Base-by-base conservation (phyloP, 306 rosid genomes). In the Trichosanthes truncata region DNA sequence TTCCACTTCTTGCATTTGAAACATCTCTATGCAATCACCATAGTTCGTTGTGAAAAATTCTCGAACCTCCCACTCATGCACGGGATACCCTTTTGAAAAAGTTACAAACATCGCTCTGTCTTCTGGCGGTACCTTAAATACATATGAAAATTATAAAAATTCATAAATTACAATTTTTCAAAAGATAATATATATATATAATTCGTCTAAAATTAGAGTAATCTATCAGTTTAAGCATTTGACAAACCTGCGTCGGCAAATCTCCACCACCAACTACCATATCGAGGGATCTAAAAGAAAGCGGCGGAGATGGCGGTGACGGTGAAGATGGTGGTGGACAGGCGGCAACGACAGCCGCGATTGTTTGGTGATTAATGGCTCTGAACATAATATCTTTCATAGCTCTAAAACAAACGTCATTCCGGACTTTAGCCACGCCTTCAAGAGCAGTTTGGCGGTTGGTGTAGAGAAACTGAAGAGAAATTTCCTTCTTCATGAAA, bases 51-150 rank as follows among this genome's bases (percentile, higher is more conserved):
- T 76, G 26, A 94, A 73, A 43, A 89, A 89, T 11, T 92, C 88
- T 9, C 80, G 80, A 48, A 94, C 84, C 60, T 94, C 98, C 84
- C 82, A 45, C 45, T 94, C 98, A 0, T 66, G 72, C 1, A 94
- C 90, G 0, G 85, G 92, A 9, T 90, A 90, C 2, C 97, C 97
- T 1, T 89, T 89, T 0, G 98, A 92, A 85, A 94, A 94, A 0
- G 97, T 92, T 81, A 94, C 84, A 21, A 94, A 94, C 87, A 94
- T 65, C 0, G 97, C 88, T 84, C 97, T 77, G 0, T 80, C 90
- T n/a, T 87, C 90, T 0, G 85, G 86, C 0, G 83, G 81, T 3
- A 78, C 83, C 57, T 65, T 62, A n/a, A n/a, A 51, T 48, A 13
- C 1, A 48, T 46, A 13, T 2, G 52, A 48, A 48, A 48, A 13